A percentile compares a stretch with the other conserved stretches of the same genome.
These are phyloP conservation scores for Thalassiosira profunda DNA, from an alignment of 108 stramenopile genomes.

Conservation along the genomic window DNA sequence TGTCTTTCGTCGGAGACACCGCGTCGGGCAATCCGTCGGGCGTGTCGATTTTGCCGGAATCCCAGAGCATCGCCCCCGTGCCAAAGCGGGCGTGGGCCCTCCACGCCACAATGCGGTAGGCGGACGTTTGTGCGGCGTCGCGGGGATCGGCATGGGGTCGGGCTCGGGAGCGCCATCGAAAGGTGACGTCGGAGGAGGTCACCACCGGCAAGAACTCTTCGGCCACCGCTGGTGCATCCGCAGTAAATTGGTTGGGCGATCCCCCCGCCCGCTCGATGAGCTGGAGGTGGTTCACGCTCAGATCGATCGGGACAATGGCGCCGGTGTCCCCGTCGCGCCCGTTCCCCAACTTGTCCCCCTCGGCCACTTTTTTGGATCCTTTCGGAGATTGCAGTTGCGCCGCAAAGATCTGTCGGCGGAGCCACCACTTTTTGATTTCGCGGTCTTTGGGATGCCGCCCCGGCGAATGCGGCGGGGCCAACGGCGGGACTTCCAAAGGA, in stretches of 20 bases:
- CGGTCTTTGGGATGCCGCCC: too few relatives aligned
- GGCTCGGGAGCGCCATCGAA: slow-evolving; percentile 40
- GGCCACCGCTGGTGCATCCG: background rate
- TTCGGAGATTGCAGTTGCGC: too few relatives aligned
- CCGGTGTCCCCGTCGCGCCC: slow-evolving; percentile 3
- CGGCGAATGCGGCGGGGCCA: too few relatives aligned
- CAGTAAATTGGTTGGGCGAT: slow-evolving; percentile 20
- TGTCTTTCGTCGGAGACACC: background rate
- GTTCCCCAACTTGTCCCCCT: too few relatives aligned
- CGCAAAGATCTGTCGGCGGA: too few relatives aligned
- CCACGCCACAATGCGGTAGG: slow-evolving; percentile 35
- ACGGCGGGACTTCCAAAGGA: too few relatives aligned
- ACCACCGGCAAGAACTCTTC: slow-evolving; percentile 48
- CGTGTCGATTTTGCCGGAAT: slow-evolving; percentile 24
- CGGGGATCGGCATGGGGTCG: slow-evolving; percentile 1
- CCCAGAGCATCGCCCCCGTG: slow-evolving; percentile 23
- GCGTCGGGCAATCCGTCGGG: slow-evolving; percentile 37
- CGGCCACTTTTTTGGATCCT: too few relatives aligned
- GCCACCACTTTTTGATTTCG: too few relatives aligned
- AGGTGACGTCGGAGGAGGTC: slow-evolving; percentile 17
- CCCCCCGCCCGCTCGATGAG: slow-evolving; percentile 18
- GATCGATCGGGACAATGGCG: slow-evolving; percentile 33
- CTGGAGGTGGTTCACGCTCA: slow-evolving; percentile 49
- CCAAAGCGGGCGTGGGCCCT: slow-evolving; percentile 4
- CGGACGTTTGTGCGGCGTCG: slow-evolving; percentile 18